These are phyloP conservation scores for Lipomyces yamadae DNA, from an alignment of 805 yeast genomes.

Conservation along the genomic window DNA sequence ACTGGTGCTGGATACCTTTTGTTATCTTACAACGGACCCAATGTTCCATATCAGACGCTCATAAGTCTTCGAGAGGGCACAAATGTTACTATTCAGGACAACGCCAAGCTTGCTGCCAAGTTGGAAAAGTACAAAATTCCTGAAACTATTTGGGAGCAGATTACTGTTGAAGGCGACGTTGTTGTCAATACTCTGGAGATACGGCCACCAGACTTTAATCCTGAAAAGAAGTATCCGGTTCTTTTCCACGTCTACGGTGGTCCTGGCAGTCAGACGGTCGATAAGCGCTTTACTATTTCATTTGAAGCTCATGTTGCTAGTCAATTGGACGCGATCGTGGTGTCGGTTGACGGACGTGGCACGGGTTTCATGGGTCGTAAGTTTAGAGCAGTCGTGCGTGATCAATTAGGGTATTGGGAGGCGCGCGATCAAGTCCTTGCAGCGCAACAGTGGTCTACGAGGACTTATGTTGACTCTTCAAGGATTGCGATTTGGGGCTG, in stretches of 20 bases:
- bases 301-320: conserved; percentile 82
- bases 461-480: conserved; percentile 66
- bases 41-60: conserved; percentile 76
- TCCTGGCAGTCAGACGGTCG: conserved; percentile 87
- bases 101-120: conserved; percentile 40
- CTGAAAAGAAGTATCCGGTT: conserved; percentile 72
- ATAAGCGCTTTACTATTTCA: conserved; percentile 60
- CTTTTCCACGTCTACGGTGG: conserved; percentile 94
- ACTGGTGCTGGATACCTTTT: conserved; percentile 75
- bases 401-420: conserved; percentile 79
- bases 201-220: conserved; percentile 73
- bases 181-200: conserved; percentile 73
- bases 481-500: conserved; percentile 94
- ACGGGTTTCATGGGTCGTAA: conserved; percentile 86
- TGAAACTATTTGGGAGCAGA: conserved; percentile 54
- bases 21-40: conserved; percentile 77
- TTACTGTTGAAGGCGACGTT: conserved; percentile 50
- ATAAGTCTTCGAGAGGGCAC: conserved; percentile 55
- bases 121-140: conserved; percentile 61
- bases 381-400: conserved; percentile 80
- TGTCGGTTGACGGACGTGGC: conserved; percentile 96
- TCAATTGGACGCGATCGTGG: conserved; percentile 79
- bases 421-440: conserved; percentile 85
- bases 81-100: conserved; percentile 41
- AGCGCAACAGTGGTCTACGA: conserved; percentile 70